A percentile compares a stretch with the other conserved stretches of the same genome.
phyloP scores from a whole-genome alignment of 305 asterid species.

The Striga hermonthica region DNA sequence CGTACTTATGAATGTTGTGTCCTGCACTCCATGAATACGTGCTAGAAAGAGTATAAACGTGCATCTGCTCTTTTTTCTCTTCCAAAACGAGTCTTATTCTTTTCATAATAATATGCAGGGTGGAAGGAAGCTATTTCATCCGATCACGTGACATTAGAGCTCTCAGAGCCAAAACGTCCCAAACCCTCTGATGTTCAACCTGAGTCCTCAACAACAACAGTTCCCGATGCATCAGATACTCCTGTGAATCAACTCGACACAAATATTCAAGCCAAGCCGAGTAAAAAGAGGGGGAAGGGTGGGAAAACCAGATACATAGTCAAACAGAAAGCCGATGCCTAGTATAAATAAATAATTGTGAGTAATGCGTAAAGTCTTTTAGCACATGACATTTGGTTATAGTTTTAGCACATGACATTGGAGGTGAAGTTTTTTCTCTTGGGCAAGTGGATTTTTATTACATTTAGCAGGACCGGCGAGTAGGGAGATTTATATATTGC shows the following conservation, averaged over 20 bases:
- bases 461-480: conserved; percentile 3
- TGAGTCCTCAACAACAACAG: conserved; percentile 24
- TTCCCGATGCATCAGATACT: conserved; percentile 34
- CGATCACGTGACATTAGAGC: conserved; percentile 62
- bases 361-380: conserved; percentile 23
- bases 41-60: not conserved
- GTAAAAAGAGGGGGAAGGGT: conserved; percentile 47
- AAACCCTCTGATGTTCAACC: conserved; percentile 31
- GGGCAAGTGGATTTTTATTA: conserved; percentile 28
- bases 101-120: conserved; percentile 46
- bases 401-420: conserved; percentile 28
- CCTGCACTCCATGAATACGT: not conserved
- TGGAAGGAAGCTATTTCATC: conserved; percentile 74
- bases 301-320: conserved; percentile 55
- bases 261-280: conserved; percentile 36
- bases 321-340: conserved; percentile 49
- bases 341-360: conserved; percentile 33
- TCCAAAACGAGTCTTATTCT: conserved; percentile 4
- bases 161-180: conserved; percentile 44
- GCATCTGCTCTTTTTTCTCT: conserved; percentile 2
- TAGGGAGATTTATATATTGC: too few relatives aligned
- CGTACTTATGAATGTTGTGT: not conserved
- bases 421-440: conserved; percentile 30
- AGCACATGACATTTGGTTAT: conserved; percentile 26
- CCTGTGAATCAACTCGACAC: conserved; percentile 39